A percentile compares a stretch with the other conserved stretches of the same genome.
These are phyloP conservation scores for Penicillium sp. DNA, from an alignment of 2,329 filamentous ascomycete species.

Conservation along the genomic window DNA sequence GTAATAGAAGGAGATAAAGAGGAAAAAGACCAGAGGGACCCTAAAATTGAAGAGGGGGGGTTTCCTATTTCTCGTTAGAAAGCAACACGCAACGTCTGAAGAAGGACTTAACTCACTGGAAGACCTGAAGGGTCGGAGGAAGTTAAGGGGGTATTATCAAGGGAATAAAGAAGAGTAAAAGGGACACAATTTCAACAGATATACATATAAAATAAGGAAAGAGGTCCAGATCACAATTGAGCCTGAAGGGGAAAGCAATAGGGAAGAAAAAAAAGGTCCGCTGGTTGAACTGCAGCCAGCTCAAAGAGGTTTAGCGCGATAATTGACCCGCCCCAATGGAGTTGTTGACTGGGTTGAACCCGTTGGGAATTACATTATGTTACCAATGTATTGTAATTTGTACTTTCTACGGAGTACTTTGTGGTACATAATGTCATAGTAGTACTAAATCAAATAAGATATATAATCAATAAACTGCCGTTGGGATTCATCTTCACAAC, in stretches of 20 bases:
- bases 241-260: slow-evolving; percentile 7
- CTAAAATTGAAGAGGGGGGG: slow-evolving; percentile 1
- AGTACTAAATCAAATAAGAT: not conserved
- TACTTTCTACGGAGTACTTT: not conserved
- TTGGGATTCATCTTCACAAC: not conserved
- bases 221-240: slow-evolving; percentile 11
- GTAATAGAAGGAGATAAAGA: not conserved
- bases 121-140: not conserved
- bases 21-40: slow-evolving; percentile 1
- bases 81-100: not conserved
- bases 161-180: slow-evolving; percentile 10
- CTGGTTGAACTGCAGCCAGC: slow-evolving; percentile 32
- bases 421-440: not conserved
- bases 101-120: not conserved
- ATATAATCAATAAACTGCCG: not conserved
- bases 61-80: not conserved
- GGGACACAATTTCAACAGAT: slow-evolving; percentile 6
- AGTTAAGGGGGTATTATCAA: slow-evolving; percentile 8
- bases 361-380: slow-evolving; percentile 4
- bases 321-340: slow-evolving; percentile 24
- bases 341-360: slow-evolving; percentile 14
- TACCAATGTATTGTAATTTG: slow-evolving; percentile 1
- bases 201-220: slow-evolving; percentile 11
- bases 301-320: slow-evolving; percentile 34
- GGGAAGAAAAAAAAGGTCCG: slow-evolving; percentile 16